These are phyloP conservation scores for Aspergillus saccharolyticus DNA, from an alignment of 495 filamentous ascomycete genomes.

Conservation along the genomic window DNA sequence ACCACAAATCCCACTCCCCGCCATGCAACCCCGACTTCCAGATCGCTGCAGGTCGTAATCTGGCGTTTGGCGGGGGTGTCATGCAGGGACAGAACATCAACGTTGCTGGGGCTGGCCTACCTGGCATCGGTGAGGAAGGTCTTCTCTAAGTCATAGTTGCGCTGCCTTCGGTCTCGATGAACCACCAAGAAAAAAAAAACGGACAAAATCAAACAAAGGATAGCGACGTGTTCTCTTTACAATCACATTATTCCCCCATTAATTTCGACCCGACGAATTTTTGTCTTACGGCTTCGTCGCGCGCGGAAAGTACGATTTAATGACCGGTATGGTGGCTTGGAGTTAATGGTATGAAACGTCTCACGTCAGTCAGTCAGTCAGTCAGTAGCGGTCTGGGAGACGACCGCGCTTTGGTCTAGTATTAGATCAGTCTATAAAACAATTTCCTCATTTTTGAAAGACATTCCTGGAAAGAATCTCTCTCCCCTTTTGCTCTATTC, in stretches of 20 bases:
- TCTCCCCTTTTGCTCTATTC: background rate
- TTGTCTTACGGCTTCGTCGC: conserved; percentile 18
- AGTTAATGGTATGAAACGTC: conserved; percentile 21
- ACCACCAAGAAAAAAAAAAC: background rate
- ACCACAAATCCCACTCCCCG: conserved; percentile 82
- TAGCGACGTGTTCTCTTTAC: conserved; percentile 5
- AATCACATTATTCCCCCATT: conserved; percentile 12
- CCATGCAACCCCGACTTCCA: conserved; percentile 57
- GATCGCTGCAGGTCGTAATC: conserved; percentile 35
- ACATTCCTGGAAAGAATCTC: background rate
- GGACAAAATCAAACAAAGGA: conserved; percentile 4
- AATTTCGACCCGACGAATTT: conserved; percentile 20
- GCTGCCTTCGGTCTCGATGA: background rate
- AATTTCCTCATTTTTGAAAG: background rate
- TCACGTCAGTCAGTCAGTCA: conserved; percentile 9
- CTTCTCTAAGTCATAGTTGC: conserved; percentile 29
- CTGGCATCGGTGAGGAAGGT: conserved; percentile 49
- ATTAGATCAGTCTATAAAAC: conserved; percentile 7
- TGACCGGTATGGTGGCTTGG: conserved; percentile 27
- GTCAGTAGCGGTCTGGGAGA: conserved; percentile 11
- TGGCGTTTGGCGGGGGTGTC: conserved; percentile 42
- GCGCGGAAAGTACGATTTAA: conserved; percentile 23
- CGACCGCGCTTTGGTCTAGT: conserved; percentile 13
- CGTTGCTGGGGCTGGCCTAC: conserved; percentile 47
- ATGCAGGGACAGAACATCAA: conserved; percentile 51